Base-by-base conservation (phyloP, 371 early-diverging fungal species). In the Zopfochytrium polystomum region DNA sequence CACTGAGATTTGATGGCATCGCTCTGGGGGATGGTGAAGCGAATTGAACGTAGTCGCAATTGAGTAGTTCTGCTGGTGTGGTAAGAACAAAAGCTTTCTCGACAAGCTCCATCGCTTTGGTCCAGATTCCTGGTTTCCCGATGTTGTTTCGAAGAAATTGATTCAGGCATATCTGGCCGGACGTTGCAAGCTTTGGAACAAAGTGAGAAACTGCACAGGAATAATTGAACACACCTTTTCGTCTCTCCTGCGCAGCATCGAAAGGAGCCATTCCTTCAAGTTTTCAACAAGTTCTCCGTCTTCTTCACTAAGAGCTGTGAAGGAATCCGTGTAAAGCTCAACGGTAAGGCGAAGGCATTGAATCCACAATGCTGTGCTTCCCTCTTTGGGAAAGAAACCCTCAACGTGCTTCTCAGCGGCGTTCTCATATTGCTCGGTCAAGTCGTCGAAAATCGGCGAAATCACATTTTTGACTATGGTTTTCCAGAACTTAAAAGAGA, bases 381-480 rank as follows among this genome's bases (percentile, higher is more conserved):
- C 68, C 22, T 25, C 42, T 26, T n/a, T 45, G n/a, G 52, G 22
- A 13, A 31, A 18, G 22, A 18, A 26, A 6, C 33, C 51, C 0
- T 2, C 59, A 23, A 42, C 58, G 20, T 61, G 60, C 23, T 63
- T 58, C 15, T 56, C 58, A 25, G 50, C 66, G 4, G 31, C 11
- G 11, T 59, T 51, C 13, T 66, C 66, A 44, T 20, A 44, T 9
- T 53, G 55, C 30, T 55, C 63, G 23, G 49, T 60, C 35, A 60
- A 45, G 57, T 80, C 82, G 49, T 79, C 78, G 57, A 81, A 81
- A 7, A 81, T 77, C 3, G 82, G 82, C 30, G 72, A 55, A 18
- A 81, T 64, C 13, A 79, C 70, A 53, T 71, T 74, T 3, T 77
- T 63, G 45, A 66, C 54, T 34, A 81, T 71, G 13, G 62, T 68